phyloP scores from a whole-genome alignment of 345 rosid species.

The Camelina hispida region DNA sequence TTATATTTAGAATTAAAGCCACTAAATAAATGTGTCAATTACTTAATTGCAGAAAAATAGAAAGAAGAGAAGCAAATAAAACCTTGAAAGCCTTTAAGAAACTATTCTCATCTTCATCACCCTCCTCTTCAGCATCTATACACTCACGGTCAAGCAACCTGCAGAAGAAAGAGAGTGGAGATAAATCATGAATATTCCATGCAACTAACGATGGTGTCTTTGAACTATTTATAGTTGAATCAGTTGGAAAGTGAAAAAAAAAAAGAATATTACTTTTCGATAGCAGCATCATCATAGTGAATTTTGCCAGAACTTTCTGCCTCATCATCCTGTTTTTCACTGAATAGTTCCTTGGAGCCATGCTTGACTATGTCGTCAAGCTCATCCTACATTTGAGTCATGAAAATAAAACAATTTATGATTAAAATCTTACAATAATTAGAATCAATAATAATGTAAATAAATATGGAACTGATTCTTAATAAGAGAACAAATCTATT shows the following conservation, averaged over 20 bases:
- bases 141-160: constrained; percentile 91
- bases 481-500: neutral
- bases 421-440: neutral
- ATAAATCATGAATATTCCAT: neutral
- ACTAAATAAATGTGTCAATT: neutral
- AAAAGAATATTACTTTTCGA: constrained; percentile 62
- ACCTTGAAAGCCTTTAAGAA: constrained; percentile 97
- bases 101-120: constrained; percentile 76
- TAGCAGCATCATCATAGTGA: constrained; percentile 84
- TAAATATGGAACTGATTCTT: neutral
- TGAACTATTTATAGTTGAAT: neutral
- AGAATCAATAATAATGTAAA: neutral
- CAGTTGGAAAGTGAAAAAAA: neutral
- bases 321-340: constrained; percentile 74
- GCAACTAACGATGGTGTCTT: neutral
- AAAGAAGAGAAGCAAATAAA: constrained; percentile 8
- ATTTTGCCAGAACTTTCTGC: constrained; percentile 83
- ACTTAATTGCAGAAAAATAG: neutral
- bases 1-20: neutral
- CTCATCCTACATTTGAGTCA: constrained; percentile 63
- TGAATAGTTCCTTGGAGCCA: constrained; percentile 89
- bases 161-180: constrained; percentile 3
- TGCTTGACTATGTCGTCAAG: constrained; percentile 84
- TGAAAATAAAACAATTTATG: neutral
- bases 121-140: constrained; percentile 69